Evolutionary conservation across 2,329 filamentous ascomycete species (phyloP).

Genomic region (Penicillium sp.): DNA sequence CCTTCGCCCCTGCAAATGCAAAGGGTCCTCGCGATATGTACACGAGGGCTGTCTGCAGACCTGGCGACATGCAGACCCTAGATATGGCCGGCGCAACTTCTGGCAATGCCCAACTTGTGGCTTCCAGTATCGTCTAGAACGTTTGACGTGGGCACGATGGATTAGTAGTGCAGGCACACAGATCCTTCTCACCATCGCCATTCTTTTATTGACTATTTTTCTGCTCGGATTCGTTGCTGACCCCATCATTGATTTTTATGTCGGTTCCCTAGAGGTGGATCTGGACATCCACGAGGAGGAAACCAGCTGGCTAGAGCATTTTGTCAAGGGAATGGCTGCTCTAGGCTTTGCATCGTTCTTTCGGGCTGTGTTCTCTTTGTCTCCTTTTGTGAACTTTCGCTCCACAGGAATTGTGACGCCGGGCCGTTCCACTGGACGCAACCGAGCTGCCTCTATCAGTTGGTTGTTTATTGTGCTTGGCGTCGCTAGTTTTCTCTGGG

Average conservation of each 20-base stretch:
- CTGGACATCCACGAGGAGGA: constrained; percentile 43
- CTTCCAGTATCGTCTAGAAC: constrained; percentile 72
- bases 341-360: constrained; percentile 79
- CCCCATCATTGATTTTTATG: constrained; percentile 81
- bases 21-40: constrained; percentile 86
- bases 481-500: constrained; percentile 68
- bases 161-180: constrained; percentile 63
- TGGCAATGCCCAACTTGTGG: constrained; percentile 85
- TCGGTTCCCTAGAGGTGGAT: constrained; percentile 66
- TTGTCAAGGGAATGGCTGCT: constrained; percentile 83
- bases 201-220: constrained; percentile 70
- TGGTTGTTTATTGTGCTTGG: constrained; percentile 75
- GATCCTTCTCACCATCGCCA: constrained; percentile 61
- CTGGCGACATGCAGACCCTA: constrained; percentile 71
- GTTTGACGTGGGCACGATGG: constrained; percentile 68
- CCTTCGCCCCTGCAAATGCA: constrained; percentile 86
- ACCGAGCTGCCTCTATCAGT: constrained; percentile 70
- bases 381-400: constrained; percentile 64
- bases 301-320: constrained; percentile 71
- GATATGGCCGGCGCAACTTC: constrained; percentile 61
- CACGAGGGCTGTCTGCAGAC: constrained; percentile 82
- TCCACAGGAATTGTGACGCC: constrained; percentile 41
- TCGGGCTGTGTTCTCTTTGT: constrained; percentile 69
- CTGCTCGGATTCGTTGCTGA: constrained; percentile 85
- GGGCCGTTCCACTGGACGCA: constrained; percentile 59